phyloP scores from a whole-genome alignment of 768 basidiomycete species.

The Pulveroboletus ravenelii region DNA sequence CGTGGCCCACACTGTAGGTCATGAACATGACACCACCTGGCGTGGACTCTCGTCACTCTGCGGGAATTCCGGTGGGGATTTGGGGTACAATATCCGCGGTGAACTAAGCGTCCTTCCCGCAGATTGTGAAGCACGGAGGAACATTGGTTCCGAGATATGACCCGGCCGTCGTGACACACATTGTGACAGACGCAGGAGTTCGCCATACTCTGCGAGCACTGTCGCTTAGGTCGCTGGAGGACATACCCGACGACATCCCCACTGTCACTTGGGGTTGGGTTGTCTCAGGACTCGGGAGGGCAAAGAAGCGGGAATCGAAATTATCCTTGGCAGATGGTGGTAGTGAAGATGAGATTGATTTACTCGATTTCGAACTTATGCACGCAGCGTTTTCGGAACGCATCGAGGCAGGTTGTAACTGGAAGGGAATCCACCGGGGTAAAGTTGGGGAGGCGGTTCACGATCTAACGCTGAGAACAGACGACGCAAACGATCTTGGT shows the following conservation, averaged over 20 bases:
- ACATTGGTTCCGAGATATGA: slow-evolving; percentile 58
- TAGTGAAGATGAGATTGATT: slow-evolving; percentile 1
- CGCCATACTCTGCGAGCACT: slow-evolving; percentile 34
- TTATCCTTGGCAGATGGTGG: background rate
- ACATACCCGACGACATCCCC: slow-evolving; percentile 64
- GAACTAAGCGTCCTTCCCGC: slow-evolving; percentile 3
- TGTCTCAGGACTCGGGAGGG: slow-evolving; percentile 34
- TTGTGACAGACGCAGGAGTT: slow-evolving; percentile 47
- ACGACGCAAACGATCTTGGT: slow-evolving; percentile 5
- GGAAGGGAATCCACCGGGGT: slow-evolving; percentile 11
- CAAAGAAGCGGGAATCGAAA: slow-evolving; percentile 13
- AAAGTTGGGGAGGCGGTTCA: background rate
- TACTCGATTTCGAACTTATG: slow-evolving; percentile 37
- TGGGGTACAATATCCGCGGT: background rate
- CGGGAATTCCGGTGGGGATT: background rate
- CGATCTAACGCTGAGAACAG: background rate
- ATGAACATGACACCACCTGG: too few relatives aligned
- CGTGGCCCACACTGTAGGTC: too few relatives aligned
- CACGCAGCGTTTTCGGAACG: slow-evolving; percentile 47
- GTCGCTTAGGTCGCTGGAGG: slow-evolving; percentile 44
- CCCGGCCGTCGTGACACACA: slow-evolving; percentile 54
- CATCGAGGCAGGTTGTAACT: slow-evolving; percentile 39
- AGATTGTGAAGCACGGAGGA: slow-evolving; percentile 66
- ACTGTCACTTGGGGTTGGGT: slow-evolving; percentile 66
- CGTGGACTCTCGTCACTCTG: too few relatives aligned